Conservation (phyloP, 768 basidiomycete genomes). For the Phylloporus sp. region DNA sequence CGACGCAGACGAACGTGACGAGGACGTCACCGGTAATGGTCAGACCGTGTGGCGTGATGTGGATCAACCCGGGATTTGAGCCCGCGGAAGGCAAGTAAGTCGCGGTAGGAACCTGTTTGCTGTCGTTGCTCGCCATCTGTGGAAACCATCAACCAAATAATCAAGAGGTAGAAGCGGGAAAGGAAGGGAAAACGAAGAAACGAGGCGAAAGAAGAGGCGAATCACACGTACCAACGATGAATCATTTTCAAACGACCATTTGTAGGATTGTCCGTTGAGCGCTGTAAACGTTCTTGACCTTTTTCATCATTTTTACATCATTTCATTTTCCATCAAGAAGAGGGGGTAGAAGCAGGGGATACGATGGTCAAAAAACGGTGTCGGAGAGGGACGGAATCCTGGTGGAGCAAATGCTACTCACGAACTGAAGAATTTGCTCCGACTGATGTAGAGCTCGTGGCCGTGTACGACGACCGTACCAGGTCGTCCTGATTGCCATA, state of each 20-base stretch:
- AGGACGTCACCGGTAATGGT: constrained; percentile 33
- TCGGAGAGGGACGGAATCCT: background rate
- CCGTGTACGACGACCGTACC: constrained; percentile 26
- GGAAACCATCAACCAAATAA: background rate
- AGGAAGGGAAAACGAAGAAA: background rate
- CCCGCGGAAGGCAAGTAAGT: constrained; percentile 26
- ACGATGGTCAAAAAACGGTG: constrained; percentile 1
- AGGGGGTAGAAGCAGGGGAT: background rate
- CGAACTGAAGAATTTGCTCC: constrained; percentile 30
- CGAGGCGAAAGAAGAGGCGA: background rate
- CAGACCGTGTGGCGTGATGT: constrained; percentile 31
- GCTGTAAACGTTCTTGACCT: constrained; percentile 33
- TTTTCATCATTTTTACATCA: constrained; percentile 1
- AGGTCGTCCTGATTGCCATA: constrained; percentile 30
- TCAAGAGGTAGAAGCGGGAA: background rate
- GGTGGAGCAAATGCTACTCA: constrained; percentile 14
- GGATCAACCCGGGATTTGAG: constrained; percentile 28
- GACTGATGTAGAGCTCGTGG: constrained; percentile 23
- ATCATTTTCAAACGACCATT: constrained; percentile 33
- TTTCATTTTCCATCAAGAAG: background rate
- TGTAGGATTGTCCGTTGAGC: constrained; percentile 33
- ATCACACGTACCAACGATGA: constrained; percentile 25
- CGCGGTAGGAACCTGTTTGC: constrained; percentile 30
- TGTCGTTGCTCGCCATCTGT: constrained; percentile 33
- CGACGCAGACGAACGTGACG: constrained; percentile 31